These are phyloP conservation scores for Aurinia saxatilis DNA, from an alignment of 345 rosid species.

Conservation along the genomic window DNA sequence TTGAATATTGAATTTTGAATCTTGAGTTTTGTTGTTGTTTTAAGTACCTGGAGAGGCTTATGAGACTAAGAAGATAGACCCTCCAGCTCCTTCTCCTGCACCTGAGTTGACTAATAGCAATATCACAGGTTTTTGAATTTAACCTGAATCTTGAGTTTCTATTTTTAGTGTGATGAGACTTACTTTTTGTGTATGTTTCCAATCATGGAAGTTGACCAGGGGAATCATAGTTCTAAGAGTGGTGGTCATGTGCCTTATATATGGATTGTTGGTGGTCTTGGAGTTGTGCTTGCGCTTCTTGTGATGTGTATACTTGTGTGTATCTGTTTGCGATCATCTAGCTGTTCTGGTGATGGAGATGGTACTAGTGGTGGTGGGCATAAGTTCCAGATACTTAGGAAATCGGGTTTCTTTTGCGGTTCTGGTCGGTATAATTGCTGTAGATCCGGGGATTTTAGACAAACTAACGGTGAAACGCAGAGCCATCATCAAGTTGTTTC, in stretches of 20 bases:
- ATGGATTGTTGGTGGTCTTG: conserved; percentile 86
- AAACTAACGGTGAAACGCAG: conserved; percentile 53
- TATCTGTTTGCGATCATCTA: conserved; percentile 58
- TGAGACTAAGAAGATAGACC: conserved; percentile 33
- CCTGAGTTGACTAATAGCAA: conserved; percentile 41
- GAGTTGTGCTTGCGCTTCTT: conserved; percentile 54
- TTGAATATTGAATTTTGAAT: not conserved
- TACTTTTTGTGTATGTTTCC: not conserved
- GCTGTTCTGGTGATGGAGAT: conserved; percentile 36
- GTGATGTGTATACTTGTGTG: conserved; percentile 42
- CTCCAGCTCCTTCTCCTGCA: conserved; percentile 55
- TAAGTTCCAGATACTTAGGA: conserved; percentile 80
- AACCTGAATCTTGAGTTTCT: not conserved
- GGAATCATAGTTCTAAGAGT: conserved; percentile 33
- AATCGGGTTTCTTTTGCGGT: conserved; percentile 78
- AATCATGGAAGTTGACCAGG: conserved; percentile 44
- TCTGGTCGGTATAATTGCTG: conserved; percentile 74
- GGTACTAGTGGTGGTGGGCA: conserved; percentile 40
- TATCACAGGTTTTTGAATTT: conserved; percentile 42
- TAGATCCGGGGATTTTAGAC: conserved; percentile 61
- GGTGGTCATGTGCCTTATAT: conserved; percentile 46
- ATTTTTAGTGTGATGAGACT: conserved; percentile 14
- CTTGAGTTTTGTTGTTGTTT: conserved; percentile 6
- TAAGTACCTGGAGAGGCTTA: conserved; percentile 91
- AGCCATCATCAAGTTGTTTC: conserved; percentile 42